These are phyloP conservation scores for Cutaneotrichosporon spelunceum DNA, from an alignment of 1,284 basidiomycete species.

Conservation along the genomic window DNA sequence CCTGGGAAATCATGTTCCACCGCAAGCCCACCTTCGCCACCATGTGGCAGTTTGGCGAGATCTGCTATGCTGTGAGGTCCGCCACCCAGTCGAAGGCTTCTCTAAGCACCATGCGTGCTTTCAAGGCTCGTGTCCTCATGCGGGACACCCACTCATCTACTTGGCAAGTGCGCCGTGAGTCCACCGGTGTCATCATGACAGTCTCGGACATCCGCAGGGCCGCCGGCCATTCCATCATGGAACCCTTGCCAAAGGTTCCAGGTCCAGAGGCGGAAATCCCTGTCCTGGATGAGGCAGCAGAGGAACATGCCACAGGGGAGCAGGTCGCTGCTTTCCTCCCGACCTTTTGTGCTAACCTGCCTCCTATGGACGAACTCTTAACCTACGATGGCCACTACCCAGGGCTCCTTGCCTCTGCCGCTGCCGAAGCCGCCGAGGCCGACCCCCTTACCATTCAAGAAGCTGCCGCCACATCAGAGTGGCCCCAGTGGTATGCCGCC, in stretches of 20 bases:
- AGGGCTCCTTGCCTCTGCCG: no score
- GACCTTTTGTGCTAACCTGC: no score
- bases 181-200: neutral
- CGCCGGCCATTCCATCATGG: neutral
- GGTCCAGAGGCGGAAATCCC: neutral
- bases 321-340: no score
- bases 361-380: no score
- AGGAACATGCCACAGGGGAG: no score
- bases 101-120: neutral
- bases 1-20: slow-evolving; percentile 9
- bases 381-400: no score
- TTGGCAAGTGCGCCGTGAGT: neutral
- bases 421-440: no score
- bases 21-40: slow-evolving; percentile 6
- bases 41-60: slow-evolving; percentile 4
- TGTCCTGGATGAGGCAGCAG: no score
- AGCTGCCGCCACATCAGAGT: no score
- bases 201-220: neutral
- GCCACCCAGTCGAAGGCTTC: neutral
- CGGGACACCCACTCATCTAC: neutral
- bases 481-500: slow-evolving; percentile 2
- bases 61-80: neutral
- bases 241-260: neutral
- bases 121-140: slow-evolving; percentile 1
- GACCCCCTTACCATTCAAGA: no score